Evolutionary conservation across 768 basidiomycete genomes (phyloP), one percentile per base, ranked within the genome.

Genomic region (Suillus decipiens): DNA sequence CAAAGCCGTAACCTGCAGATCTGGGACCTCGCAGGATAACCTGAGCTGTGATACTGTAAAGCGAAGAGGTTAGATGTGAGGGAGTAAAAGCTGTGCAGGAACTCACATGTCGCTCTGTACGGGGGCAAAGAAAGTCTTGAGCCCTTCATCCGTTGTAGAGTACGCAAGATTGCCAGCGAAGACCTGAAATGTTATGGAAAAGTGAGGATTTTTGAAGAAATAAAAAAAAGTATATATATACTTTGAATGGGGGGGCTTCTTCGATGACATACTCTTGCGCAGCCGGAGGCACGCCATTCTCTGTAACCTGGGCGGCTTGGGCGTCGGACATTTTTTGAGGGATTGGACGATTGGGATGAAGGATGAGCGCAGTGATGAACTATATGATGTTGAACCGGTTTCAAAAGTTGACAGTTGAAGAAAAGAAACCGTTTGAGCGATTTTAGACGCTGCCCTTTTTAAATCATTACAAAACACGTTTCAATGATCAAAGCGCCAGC

Each of bases 91-190:
- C 11, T 34, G 43, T 45, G 59, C 17, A 57, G 42, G 71, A 72
- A 86, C 89, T 73, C 83, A 96, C 95, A 96, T 89, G 79, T 93
- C 93, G 82, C 80, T 86, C 78, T 86, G 82, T 74, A 93, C 89
- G 75, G 90, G 90, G 78, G 84, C 89, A 84, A 96, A 96, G 84
- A 96, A 90, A 78, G 91, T 81, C 89, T 87, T 91, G 81, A 96
- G 89, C 87, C 92, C 92, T 80, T 93, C 90, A 84, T 94, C 92
- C 83, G 90, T 93, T 70, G 92, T 94, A 74, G 88, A 83, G 80
- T 95, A 96, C 82, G 93, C 87, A 83, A 96, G 93, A 81, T 96
- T 96, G 71, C 95, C 95, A 74, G 89, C 92, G 78, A 96, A 96
- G 82, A 95, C 92, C 56, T 57, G 6, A 7, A 2, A 22, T 53